These are phyloP conservation scores for Diaporthe humulicola DNA, from an alignment of 2,329 filamentous ascomycete genomes.

Conservation along the genomic window DNA sequence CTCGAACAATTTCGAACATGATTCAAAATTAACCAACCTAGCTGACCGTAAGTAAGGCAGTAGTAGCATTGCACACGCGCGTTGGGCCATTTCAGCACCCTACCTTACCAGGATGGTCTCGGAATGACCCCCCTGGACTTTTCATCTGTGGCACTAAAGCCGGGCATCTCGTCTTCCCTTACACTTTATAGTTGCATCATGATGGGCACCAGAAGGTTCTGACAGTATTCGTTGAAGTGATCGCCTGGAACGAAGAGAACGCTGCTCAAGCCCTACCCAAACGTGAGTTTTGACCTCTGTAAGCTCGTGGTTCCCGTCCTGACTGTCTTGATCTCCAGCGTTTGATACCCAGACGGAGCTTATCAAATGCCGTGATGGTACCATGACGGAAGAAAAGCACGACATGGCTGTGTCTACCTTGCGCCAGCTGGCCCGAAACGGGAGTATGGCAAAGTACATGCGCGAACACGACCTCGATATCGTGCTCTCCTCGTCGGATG, in stretches of 20 bases:
- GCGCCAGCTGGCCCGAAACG: constrained; percentile 32
- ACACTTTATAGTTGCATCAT: neutral
- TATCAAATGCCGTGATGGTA: constrained; percentile 37
- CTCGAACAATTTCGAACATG: constrained; percentile 36
- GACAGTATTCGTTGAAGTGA: constrained; percentile 22
- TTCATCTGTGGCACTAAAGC: neutral
- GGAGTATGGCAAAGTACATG: constrained; percentile 38
- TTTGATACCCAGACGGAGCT: constrained; percentile 39
- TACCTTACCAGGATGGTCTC: neutral
- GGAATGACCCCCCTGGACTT: neutral
- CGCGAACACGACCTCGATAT: constrained; percentile 40
- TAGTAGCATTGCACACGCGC: too few species aligned
- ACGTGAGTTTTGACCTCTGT: constrained; percentile 37
- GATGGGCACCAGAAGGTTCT: neutral
- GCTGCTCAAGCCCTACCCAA: constrained; percentile 40
- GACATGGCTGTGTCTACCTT: constrained; percentile 32
- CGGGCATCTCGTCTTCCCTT: neutral
- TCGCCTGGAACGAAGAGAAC: constrained; percentile 45
- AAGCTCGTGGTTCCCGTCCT: neutral
- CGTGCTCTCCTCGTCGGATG: constrained; percentile 43
- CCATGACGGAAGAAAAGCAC: constrained; percentile 37
- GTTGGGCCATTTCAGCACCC: neutral
- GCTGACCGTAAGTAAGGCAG: constrained; percentile 32
- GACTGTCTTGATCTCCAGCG: neutral
- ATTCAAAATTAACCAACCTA: constrained; percentile 38